Percentiles rank a stretch among this genome's conserved stretches.
Conservation (phyloP, 2,329 filamentous ascomycete genomes). For the Paecilomyces dactylethromorphus region DNA sequence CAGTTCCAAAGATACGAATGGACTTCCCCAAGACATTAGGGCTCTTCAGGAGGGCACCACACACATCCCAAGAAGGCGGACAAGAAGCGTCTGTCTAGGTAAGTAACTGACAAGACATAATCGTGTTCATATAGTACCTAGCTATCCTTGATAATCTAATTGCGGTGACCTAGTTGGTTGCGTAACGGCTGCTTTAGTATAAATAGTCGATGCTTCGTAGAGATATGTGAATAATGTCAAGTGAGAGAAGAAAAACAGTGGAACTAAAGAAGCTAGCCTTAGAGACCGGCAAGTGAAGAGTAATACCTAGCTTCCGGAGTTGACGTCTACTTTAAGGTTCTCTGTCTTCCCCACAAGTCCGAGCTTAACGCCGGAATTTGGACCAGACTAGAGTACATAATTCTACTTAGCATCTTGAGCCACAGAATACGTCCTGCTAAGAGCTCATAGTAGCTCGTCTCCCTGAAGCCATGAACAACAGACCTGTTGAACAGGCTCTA, state of each 20-base stretch:
- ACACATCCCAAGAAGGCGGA: background rate
- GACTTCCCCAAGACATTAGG: background rate
- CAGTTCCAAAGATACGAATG: no score
- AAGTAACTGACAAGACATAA: background rate
- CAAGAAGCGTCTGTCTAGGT: background rate
- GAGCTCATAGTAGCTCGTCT: background rate
- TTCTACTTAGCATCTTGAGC: slow-evolving; percentile 6
- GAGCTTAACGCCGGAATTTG: background rate
- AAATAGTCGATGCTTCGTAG: background rate
- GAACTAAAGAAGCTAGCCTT: background rate
- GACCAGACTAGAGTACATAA: background rate
- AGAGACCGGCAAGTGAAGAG: background rate
- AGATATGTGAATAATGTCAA: background rate
- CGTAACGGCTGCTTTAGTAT: background rate
- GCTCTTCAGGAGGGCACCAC: background rate
- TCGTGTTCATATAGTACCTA: background rate
- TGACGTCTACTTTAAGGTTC: background rate
- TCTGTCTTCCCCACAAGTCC: background rate
- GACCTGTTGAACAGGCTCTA: slow-evolving; percentile 66
- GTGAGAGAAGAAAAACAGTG: background rate
- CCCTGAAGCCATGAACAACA: slow-evolving; percentile 57
- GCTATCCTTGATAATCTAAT: no score
- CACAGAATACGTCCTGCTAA: background rate
- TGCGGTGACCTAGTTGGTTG: no score
- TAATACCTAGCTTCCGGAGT: background rate